Evolutionary conservation across 805 yeast species (phyloP).

Genomic region (Lachancea kluyveri): DNA sequence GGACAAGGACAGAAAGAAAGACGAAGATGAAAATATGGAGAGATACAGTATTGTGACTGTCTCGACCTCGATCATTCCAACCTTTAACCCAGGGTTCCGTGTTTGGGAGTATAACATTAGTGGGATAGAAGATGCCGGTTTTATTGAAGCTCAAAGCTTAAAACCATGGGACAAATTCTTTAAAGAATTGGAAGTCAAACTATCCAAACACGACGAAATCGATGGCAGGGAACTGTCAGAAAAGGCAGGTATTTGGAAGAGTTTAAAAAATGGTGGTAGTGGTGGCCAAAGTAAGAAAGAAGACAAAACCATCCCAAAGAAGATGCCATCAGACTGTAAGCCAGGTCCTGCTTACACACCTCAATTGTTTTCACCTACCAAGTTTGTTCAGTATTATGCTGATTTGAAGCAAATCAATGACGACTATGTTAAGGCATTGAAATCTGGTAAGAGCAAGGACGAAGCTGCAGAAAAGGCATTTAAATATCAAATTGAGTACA

Average conservation of each 20-base stretch:
- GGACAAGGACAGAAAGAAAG: conserved; percentile 50
- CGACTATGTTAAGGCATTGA: conserved; percentile 38
- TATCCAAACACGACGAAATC: conserved; percentile 10
- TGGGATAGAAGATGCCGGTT: conserved; percentile 35
- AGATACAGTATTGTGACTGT: conserved; percentile 67
- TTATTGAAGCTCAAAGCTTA: conserved; percentile 9
- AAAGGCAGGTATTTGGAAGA: conserved; percentile 13
- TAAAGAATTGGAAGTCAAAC: conserved; percentile 37
- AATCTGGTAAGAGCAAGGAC: conserved; percentile 54
- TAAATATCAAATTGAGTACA: conserved; percentile 58
- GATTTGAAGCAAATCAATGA: conserved; percentile 48
- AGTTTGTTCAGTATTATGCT: conserved; percentile 69
- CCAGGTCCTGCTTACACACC: conserved; percentile 74
- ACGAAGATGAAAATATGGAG: conserved; percentile 39
- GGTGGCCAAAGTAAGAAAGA: conserved; percentile 19
- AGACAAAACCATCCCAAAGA: conserved; percentile 59
- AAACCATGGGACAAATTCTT: conserved; percentile 59
- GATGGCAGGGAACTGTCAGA: conserved; percentile 11
- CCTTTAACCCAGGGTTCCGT: conserved; percentile 76
- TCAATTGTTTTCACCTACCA: conserved; percentile 66
- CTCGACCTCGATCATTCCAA: conserved; percentile 72
- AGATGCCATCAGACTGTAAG: conserved; percentile 46
- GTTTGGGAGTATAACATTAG: conserved; percentile 83
- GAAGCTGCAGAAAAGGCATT: conserved; percentile 43
- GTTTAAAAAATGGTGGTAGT: conserved; percentile 15